Evolutionary conservation across 2,329 filamentous ascomycete genomes (phyloP), one percentile per base, ranked within the genome.

Genomic region (Didymella keratinophila): DNA sequence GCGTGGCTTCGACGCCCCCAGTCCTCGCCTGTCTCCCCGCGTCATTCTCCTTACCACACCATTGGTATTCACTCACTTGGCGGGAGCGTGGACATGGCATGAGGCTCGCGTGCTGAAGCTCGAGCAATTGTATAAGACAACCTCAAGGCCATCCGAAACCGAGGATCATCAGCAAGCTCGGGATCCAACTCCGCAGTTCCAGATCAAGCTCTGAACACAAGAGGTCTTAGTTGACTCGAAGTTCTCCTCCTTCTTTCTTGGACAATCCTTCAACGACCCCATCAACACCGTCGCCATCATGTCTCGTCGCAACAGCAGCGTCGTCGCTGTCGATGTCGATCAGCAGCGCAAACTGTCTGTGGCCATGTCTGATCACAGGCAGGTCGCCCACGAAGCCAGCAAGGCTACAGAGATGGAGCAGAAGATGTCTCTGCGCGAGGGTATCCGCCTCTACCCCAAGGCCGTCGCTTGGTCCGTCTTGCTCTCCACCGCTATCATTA

Each of bases 401-500:
- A 72, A 68, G 61, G 76, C 74, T 25, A 80, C 80, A 18, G 75
- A 78, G 32, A 75, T 80, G 32, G 79, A 80, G 60, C 80, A 81
- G 54, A 77, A 79, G 36, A 80, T 83, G 80, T 78, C 78, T 16
- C 80, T 96, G 60, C 71, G 84, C 70, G 86, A 96, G 79, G 92
- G 91, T 62, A 83, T 96, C 74, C 86, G 81, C 68, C 82, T 94
- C 18, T 97, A 97, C 73, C 92, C 92, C 61, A 94, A 96, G 80
- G 93, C 93, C 37, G 88, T 96, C 56, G 84, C 80, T 14, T 97
- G 92, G 91, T 92, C 89, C 69, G 73, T 96, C 49, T 81, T 96
- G 58, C 92, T 97, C 75, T 94, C 90, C 12, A 92, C 90, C 0
- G 92, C 89, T 74, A 95, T 96, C 73, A 87, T 87, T 69, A 97